Conservation (phyloP, 2,329 filamentous ascomycete genomes). For the Cryoendolithus antarcticus region DNA sequence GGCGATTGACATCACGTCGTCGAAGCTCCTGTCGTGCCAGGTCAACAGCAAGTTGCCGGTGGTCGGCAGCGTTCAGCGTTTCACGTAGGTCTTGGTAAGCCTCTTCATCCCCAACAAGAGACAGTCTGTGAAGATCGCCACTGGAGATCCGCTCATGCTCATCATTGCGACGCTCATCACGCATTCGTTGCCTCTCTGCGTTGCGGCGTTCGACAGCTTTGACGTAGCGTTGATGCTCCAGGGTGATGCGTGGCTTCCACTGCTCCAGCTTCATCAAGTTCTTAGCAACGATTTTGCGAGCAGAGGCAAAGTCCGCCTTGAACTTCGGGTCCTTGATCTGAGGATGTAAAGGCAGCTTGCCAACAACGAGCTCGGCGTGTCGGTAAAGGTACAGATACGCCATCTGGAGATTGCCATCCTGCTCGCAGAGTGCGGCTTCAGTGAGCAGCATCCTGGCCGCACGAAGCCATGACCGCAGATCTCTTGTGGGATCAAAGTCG, state of each 20-base stretch:
- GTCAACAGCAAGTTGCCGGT: constrained; percentile 64
- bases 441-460: constrained; percentile 19
- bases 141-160: constrained; percentile 7
- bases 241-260: constrained; percentile 66
- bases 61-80: constrained; percentile 52
- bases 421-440: constrained; percentile 72
- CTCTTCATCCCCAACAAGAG: constrained; percentile 5
- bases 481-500: constrained; percentile 64
- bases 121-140: constrained; percentile 8
- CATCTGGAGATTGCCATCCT: constrained; percentile 74
- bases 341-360: constrained; percentile 63
- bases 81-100: constrained; percentile 5
- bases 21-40: constrained; percentile 61
- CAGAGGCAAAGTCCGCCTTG: constrained; percentile 39
- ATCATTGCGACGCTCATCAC: constrained; percentile 10
- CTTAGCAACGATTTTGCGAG: constrained; percentile 48
- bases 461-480: constrained; percentile 40
- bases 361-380: constrained; percentile 72
- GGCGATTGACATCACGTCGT: constrained; percentile 50
- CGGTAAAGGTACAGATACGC: constrained; percentile 87
- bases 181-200: constrained; percentile 15
- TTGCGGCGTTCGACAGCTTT: constrained; percentile 35
- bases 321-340: constrained; percentile 55
- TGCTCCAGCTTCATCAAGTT: constrained; percentile 62
- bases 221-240: constrained; percentile 56